phyloP scores from a whole-genome alignment of 345 rosid species.

The Eucalyptus pauciflora region DNA sequence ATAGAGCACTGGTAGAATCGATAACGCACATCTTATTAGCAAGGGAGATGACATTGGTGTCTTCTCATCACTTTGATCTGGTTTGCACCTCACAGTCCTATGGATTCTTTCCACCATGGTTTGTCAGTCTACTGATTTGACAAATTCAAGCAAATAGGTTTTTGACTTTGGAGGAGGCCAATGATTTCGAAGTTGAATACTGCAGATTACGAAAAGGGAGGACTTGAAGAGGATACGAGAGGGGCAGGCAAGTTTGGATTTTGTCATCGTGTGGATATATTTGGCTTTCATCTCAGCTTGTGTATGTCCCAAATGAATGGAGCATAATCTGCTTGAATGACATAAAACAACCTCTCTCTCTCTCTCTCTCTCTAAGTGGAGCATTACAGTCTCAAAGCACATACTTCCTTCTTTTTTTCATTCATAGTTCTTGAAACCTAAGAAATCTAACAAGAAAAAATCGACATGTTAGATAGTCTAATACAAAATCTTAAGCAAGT shows the following conservation, averaged over 20 bases:
- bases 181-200: background rate
- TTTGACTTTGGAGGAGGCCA: background rate
- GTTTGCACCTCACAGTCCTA: background rate
- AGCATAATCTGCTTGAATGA: background rate
- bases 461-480: background rate
- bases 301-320: background rate
- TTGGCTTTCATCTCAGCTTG: background rate
- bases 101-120: background rate
- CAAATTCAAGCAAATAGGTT: background rate
- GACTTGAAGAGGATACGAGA: background rate
- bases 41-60: background rate
- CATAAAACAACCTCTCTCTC: background rate
- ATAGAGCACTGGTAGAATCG: background rate
- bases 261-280: background rate
- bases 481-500: background rate
- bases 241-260: background rate
- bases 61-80: background rate
- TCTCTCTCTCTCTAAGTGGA: background rate
- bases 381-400: background rate
- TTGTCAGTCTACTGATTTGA: background rate
- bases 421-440: background rate
- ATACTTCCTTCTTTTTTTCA: background rate
- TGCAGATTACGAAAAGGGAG: background rate
- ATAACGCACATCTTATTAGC: background rate
- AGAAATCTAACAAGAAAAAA: background rate